Percentiles rank a stretch among this genome's conserved stretches.
These are phyloP conservation scores for Paraglomus occultum DNA, from an alignment of 192 early-diverging fungal species.

Conservation along the genomic window DNA sequence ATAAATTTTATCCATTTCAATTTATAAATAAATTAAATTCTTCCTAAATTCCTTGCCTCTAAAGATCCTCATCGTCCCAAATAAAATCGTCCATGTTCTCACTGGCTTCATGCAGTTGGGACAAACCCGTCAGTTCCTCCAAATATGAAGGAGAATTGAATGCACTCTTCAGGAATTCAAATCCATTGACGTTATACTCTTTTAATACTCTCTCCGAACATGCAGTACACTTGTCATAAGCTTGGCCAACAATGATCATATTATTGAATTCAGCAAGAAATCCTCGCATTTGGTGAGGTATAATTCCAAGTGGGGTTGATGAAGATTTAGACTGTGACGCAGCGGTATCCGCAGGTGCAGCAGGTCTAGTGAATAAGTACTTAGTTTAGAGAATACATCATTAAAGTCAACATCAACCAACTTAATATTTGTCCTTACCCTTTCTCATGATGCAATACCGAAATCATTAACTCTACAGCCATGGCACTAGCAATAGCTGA, in stretches of 20 bases:
- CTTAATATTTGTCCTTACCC: constrained; percentile 47
- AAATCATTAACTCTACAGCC: constrained; percentile 90
- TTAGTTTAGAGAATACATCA: not conserved
- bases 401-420: not conserved
- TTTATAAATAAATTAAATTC: no score
- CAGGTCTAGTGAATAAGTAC: constrained; percentile 38
- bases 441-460: constrained; percentile 77
- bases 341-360: constrained; percentile 51
- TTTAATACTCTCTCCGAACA: constrained; percentile 71
- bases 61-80: constrained; percentile 59
- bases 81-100: constrained; percentile 73
- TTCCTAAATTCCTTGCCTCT: no score
- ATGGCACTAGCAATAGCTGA: constrained; percentile 82
- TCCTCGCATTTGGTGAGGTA: constrained; percentile 95
- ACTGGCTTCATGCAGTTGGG: constrained; percentile 73
- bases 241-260: constrained; percentile 76
- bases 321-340: not conserved
- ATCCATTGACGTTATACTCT: constrained; percentile 64
- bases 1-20: no score
- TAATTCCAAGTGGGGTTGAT: constrained; percentile 58
- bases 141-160: constrained; percentile 74
- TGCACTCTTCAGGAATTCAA: constrained; percentile 72
- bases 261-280: constrained; percentile 85
- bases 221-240: constrained; percentile 88
- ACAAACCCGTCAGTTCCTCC: constrained; percentile 85